Conservation (phyloP, 2,329 filamentous ascomycete genomes). For the Onygena corvina region DNA sequence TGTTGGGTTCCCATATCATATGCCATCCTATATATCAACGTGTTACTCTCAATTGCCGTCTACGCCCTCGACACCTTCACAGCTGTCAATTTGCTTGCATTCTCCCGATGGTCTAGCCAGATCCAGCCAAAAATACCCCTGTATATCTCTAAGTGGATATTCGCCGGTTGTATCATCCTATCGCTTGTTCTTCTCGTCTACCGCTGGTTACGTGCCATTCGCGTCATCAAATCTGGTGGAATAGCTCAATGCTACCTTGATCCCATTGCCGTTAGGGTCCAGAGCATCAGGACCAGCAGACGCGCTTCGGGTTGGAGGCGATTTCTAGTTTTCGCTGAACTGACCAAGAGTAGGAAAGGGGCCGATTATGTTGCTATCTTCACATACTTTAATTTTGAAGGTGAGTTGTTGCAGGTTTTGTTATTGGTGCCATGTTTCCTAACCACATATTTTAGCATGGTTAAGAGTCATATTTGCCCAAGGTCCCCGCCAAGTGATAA, state of each 20-base stretch:
- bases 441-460: slow-evolving; percentile 49
- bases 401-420: slow-evolving; percentile 23
- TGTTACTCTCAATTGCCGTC: slow-evolving; percentile 66
- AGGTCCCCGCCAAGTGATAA: slow-evolving; percentile 82
- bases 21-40: slow-evolving; percentile 68
- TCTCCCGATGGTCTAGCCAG: slow-evolving; percentile 76
- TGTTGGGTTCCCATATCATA: slow-evolving; percentile 71
- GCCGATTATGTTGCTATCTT: slow-evolving; percentile 84
- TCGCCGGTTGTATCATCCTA: slow-evolving; percentile 79
- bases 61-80: slow-evolving; percentile 89
- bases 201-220: slow-evolving; percentile 66
- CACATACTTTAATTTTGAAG: slow-evolving; percentile 70
- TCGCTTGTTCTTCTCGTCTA: slow-evolving; percentile 73
- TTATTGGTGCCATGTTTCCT: neutral
- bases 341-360: slow-evolving; percentile 85
- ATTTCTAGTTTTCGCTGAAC: slow-evolving; percentile 81
- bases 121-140: slow-evolving; percentile 69
- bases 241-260: slow-evolving; percentile 89
- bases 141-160: slow-evolving; percentile 83
- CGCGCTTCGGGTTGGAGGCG: slow-evolving; percentile 68
- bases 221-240: slow-evolving; percentile 71
- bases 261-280: slow-evolving; percentile 68
- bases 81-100: slow-evolving; percentile 77
- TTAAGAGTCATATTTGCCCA: slow-evolving; percentile 82
- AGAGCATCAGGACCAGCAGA: slow-evolving; percentile 62